Evolutionary conservation across 2,329 filamentous ascomycete species (phyloP), one percentile per base, ranked within the genome.

Genomic region (Apiospora hydei): DNA sequence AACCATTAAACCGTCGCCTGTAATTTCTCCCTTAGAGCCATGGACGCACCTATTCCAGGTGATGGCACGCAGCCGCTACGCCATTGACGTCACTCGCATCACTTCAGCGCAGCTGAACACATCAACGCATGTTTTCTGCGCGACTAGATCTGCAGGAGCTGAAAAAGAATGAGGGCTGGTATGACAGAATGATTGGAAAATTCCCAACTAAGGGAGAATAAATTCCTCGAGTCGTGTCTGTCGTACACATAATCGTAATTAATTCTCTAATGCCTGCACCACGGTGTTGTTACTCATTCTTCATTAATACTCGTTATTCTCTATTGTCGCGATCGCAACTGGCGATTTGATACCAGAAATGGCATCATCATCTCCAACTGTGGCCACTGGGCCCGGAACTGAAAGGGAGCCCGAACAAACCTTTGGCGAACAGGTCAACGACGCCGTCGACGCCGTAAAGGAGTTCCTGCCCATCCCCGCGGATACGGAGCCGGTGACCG

Each of bases 391-490:
- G 4, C 16, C 43, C 10, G 67, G 34, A 46, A 13, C 43, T 73
- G 53, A 49, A 11, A 16, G 26, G 74, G 57, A 41, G 3, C 34
- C 57, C 57, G 57, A 64, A 8, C 21, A 49, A 24, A 64, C 57
- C 0, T 24, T 64, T n/a, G 57, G 34, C 57, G 57, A 64, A n/a
- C 30, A 41, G 34, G 34, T 64, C 6, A 64, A 38, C 3, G 57
- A 64, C 18, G n/a, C 57, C 13, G 34, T 64, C 57, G 57, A 41
- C 21, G 57, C 74, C 8, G 30, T 83, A 41, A 72, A 72, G 34
- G 80, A 83, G 68, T 72, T 82, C 5, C 74, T 84, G 13, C 82
- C 82, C 7, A 71, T 82, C 6, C 82, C 82, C 0, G 72, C 77
- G n/a, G 77, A 76, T 10, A 77, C 76, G 2, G 74, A 80, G 49